phyloP scores from a whole-genome alignment of 176 grass and related monocot genomes.

The Melocanna baccifera region DNA sequence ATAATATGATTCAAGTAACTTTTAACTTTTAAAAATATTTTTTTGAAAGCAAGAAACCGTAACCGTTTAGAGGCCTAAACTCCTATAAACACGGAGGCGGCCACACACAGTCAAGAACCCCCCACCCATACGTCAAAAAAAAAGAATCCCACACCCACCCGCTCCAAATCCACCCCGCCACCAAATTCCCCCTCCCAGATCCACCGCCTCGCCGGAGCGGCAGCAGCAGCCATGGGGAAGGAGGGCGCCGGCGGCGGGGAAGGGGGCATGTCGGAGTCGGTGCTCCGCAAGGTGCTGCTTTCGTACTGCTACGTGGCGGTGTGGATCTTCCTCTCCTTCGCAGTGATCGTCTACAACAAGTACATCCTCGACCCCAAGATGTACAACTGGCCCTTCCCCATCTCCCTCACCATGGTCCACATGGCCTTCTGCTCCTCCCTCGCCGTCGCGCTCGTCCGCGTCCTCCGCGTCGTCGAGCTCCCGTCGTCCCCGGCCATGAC shows the following conservation, averaged over 20 bases:
- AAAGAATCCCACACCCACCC: no score
- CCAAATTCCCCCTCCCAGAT: conserved; percentile 19
- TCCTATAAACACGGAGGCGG: no score
- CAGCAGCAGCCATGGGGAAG: conserved; percentile 45
- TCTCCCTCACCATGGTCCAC: conserved; percentile 96
- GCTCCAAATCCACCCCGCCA: conserved; percentile 26
- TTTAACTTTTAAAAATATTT: no score
- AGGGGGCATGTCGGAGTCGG: conserved; percentile 55
- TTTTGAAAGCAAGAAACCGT: no score
- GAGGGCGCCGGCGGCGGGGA: conserved; percentile 32
- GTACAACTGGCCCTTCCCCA: conserved; percentile 97
- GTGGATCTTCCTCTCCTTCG: conserved; percentile 95
- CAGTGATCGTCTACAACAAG: conserved; percentile 99
- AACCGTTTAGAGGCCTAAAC: no score
- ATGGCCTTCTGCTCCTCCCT: conserved; percentile 93
- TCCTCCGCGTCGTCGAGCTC: conserved; percentile 70
- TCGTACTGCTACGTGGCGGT: conserved; percentile 91
- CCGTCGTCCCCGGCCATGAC: conserved; percentile 63
- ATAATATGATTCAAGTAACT: no score
- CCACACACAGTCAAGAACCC: no score
- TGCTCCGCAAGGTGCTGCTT: conserved; percentile 79
- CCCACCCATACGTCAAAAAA: no score
- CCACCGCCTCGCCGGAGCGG: background rate
- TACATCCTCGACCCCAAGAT: conserved; percentile 98
- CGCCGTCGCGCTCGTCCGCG: conserved; percentile 71